phyloP scores from a whole-genome alignment of 768 basidiomycete genomes.

The Naganishia vishniacii region DNA sequence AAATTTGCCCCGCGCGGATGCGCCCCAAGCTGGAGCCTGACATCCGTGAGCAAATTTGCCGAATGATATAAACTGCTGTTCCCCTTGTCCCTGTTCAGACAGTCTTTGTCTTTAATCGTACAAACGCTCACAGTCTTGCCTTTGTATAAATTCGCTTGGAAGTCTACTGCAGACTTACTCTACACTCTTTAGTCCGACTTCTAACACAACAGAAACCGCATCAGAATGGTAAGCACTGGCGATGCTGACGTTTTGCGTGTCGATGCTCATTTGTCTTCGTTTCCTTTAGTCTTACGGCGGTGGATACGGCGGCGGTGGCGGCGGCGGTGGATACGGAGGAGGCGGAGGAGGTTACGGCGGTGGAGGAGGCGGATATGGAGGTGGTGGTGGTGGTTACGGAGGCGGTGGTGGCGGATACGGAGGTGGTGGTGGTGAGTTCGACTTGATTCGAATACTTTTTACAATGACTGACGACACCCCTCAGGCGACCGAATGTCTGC shows the following conservation, averaged over 20 bases:
- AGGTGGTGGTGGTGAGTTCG: slow-evolving; percentile 26
- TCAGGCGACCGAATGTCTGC: slow-evolving; percentile 61
- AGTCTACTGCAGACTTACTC: slow-evolving; percentile 25
- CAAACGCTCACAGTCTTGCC: slow-evolving; percentile 4
- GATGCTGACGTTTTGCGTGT: no score
- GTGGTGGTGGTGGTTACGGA: slow-evolving; percentile 6
- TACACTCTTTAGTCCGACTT: slow-evolving; percentile 22
- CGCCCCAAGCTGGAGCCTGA: background rate
- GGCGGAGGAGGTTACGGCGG: slow-evolving; percentile 58
- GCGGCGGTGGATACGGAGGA: slow-evolving; percentile 32
- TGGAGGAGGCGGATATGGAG: slow-evolving; percentile 56
- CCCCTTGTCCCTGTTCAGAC: background rate
- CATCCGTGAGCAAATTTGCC: background rate
- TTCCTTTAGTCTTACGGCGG: slow-evolving; percentile 21
- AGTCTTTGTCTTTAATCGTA: background rate
- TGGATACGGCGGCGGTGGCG: slow-evolving; percentile 23
- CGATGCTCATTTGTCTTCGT: background rate
- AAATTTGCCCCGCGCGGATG: slow-evolving; percentile 1
- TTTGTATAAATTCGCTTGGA: background rate
- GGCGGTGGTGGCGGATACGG: slow-evolving; percentile 16
- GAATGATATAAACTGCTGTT: background rate
- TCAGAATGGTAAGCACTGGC: slow-evolving; percentile 25
- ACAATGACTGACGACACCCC: no score
- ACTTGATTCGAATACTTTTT: no score
- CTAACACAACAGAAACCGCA: background rate